Base-by-base conservation (phyloP, 176 grass and related monocot genomes). In the Typha latifolia region DNA sequence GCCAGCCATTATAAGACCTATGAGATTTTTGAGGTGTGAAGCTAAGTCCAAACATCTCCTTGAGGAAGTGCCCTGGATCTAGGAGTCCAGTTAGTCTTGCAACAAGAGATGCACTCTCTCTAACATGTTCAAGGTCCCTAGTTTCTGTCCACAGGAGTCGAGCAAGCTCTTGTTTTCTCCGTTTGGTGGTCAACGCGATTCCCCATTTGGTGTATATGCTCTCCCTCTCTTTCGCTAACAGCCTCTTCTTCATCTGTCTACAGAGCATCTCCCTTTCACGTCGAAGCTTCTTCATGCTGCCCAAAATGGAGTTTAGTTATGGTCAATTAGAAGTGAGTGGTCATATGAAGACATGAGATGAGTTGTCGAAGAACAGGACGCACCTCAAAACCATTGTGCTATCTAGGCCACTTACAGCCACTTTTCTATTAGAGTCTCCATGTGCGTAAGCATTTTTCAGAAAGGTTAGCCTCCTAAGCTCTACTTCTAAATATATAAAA, bases 11-110 rank as follows among this genome's bases (percentile, higher is more conserved):
- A 26, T 77, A 85, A 32, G 74, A 79, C 34, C 80, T 53, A 12
- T 61, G 69, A 15, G 78, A 84, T 48, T 86, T 82, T 86, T 91
- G 87, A 3, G 85, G 92, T 0, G 85, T 65, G 32, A 96, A 96
- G 62, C 88, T 91, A 4, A 96, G 69, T 5, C 92, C 92, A 80
- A 96, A 96, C 92, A 96, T 96, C 79, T 96, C 92, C 73, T 87
- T 84, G 74, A 96, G 79, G 3, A 82, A 88, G 43, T 89, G 86
- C 5, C 75, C 92, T 50, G 88, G 88, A 52, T 91, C 88, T 4
- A 89, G 74, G 72, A 96, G 85, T 61, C 85, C 92, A 19, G 91
- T 88, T 47, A 91, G 49, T 43, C 77, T 87, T 62, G 91, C 91
- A 1, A 91, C 85, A 12, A 91, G 80, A 10, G 87, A 85, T 14